These are phyloP conservation scores for Phycomyces blakesleeanus DNA, from an alignment of 192 early-diverging fungal genomes.

Conservation along the genomic window DNA sequence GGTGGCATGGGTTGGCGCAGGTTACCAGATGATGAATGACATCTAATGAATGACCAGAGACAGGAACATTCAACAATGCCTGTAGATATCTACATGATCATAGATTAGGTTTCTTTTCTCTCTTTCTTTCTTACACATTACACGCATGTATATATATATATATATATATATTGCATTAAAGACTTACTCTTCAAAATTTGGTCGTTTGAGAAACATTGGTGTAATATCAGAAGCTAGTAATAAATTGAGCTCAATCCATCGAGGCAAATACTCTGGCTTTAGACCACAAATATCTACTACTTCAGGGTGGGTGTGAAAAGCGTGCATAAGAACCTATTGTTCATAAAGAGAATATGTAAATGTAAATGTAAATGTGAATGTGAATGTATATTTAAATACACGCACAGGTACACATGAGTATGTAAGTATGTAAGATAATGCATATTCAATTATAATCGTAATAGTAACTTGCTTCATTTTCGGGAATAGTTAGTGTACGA, in stretches of 20 bases:
- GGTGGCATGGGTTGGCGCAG: background rate
- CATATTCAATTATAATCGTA: too few relatives aligned
- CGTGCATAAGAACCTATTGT: background rate
- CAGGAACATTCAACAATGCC: slow-evolving; percentile 1
- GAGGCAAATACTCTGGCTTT: background rate
- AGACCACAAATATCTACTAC: background rate
- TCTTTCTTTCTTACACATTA: too few relatives aligned
- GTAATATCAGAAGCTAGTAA: slow-evolving; percentile 4
- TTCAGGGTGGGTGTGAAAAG: background rate
- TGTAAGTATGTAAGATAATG: too few relatives aligned
- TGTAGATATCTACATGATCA: slow-evolving; percentile 16
- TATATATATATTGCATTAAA: too few relatives aligned
- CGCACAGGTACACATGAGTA: too few relatives aligned
- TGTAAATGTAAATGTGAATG: too few relatives aligned
- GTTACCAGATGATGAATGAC: slow-evolving; percentile 11
- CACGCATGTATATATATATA: too few relatives aligned
- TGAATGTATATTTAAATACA: too few relatives aligned
- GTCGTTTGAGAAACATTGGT: slow-evolving; percentile 1
- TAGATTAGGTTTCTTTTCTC: too few relatives aligned
- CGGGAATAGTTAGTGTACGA: slow-evolving; percentile 11
- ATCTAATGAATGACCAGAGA: slow-evolving; percentile 10
- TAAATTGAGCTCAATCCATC: slow-evolving; percentile 7
- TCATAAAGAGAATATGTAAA: too few relatives aligned
- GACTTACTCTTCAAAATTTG: background rate
- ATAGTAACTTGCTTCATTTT: slow-evolving; percentile 8